A percentile compares a stretch with the other conserved stretches of the same genome.
These are phyloP conservation scores for Zelopaecilomyces penicillatus DNA, from an alignment of 2,329 filamentous ascomycete species.

Conservation along the genomic window DNA sequence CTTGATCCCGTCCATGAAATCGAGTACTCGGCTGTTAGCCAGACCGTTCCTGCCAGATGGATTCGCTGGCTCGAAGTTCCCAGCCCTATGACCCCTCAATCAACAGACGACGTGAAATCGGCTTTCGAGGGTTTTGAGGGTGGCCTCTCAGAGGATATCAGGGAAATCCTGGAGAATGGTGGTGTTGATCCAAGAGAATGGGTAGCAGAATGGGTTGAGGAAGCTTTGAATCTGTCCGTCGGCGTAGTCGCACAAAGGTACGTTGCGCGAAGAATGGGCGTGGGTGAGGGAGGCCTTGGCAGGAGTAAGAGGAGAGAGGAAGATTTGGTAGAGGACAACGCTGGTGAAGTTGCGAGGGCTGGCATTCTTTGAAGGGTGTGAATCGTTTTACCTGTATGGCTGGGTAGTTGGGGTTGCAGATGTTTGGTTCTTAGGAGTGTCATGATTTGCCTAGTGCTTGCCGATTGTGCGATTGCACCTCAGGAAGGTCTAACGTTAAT, in stretches of 20 bases:
- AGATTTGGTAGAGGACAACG: constrained; percentile 45
- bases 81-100: constrained; percentile 44
- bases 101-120: constrained; percentile 32
- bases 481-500: constrained; percentile 2
- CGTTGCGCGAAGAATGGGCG: constrained; percentile 90
- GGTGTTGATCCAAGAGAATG: constrained; percentile 90
- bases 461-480: background rate
- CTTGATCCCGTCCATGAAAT: constrained; percentile 89
- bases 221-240: constrained; percentile 66
- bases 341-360: constrained; percentile 52
- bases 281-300: constrained; percentile 67
- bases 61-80: constrained; percentile 82
- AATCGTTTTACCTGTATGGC: background rate
- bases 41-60: constrained; percentile 78
- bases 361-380: constrained; percentile 34
- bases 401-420: background rate
- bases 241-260: constrained; percentile 91
- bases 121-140: constrained; percentile 28
- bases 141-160: constrained; percentile 69
- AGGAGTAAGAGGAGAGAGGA: constrained; percentile 54
- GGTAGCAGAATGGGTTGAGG: constrained; percentile 96
- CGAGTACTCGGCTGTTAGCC: constrained; percentile 73
- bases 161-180: constrained; percentile 67
- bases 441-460: background rate
- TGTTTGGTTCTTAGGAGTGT: background rate